A percentile compares a stretch with the other conserved stretches of the same genome.
phyloP scores from a whole-genome alignment of 768 basidiomycete species.

The Pleurotus ostreatus region DNA sequence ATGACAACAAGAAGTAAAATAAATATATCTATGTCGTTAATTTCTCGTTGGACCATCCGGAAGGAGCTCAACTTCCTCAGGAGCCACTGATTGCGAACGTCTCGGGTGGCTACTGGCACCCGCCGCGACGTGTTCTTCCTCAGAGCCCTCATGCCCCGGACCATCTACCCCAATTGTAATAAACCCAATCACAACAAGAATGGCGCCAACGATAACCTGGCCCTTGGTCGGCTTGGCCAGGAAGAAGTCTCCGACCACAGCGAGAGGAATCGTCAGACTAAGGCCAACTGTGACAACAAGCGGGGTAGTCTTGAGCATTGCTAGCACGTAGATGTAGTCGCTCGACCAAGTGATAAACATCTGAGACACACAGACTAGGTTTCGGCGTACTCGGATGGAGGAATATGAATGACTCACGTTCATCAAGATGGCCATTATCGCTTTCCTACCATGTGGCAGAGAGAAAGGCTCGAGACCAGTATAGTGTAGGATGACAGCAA shows the following conservation, averaged over 20 bases:
- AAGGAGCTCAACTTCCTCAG: constrained; percentile 5
- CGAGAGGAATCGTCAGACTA: constrained; percentile 89
- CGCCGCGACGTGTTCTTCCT: background rate
- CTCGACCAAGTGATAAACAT: constrained; percentile 82
- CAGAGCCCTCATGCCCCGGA: background rate
- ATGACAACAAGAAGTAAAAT: background rate
- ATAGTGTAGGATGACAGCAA: constrained; percentile 74
- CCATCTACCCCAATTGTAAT: constrained; percentile 60
- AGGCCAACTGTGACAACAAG: constrained; percentile 91
- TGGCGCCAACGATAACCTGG: constrained; percentile 70
- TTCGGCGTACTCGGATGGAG: background rate
- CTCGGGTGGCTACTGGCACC: background rate
- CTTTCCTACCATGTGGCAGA: constrained; percentile 49
- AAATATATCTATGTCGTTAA: background rate
- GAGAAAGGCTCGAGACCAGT: constrained; percentile 72
- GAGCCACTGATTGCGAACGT: background rate
- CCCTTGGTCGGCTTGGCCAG: constrained; percentile 52
- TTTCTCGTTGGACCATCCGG: constrained; percentile 1
- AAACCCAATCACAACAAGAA: constrained; percentile 74
- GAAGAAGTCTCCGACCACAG: constrained; percentile 77
- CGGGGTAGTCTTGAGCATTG: constrained; percentile 97
- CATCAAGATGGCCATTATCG: constrained; percentile 28
- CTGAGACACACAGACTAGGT: constrained; percentile 28
- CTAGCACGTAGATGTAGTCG: constrained; percentile 82
- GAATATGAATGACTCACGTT: constrained; percentile 23